These are phyloP conservation scores for Diaporthe nobilis DNA, from an alignment of 2,329 filamentous ascomycete genomes.

Conservation along the genomic window DNA sequence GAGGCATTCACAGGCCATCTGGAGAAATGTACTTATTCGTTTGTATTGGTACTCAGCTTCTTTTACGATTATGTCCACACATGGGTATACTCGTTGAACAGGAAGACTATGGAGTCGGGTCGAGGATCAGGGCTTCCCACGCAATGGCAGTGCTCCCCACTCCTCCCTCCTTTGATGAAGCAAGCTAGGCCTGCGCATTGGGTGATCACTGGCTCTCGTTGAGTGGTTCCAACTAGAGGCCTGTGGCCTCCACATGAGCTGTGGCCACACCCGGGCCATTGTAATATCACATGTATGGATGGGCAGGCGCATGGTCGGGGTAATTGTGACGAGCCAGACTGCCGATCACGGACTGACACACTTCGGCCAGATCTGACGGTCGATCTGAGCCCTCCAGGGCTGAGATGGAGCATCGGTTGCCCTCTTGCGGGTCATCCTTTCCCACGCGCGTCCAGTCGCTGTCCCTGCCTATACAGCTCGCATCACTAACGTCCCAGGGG, in stretches of 20 bases:
- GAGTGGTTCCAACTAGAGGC: background rate
- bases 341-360: background rate
- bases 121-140: background rate
- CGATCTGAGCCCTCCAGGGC: constrained; percentile 21
- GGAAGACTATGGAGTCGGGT: background rate
- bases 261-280: background rate
- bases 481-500: constrained; percentile 10
- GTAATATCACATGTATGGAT: background rate
- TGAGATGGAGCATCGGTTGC: background rate
- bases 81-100: background rate
- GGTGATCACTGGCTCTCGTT: background rate
- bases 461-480: constrained; percentile 16
- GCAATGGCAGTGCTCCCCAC: background rate
- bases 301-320: background rate
- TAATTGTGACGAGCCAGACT: background rate
- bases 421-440: background rate
- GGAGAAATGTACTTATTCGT: constrained; percentile 5
- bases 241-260: background rate
- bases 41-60: constrained; percentile 1
- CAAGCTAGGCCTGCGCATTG: background rate
- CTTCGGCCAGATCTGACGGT: constrained; percentile 16
- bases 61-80: background rate
- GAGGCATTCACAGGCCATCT: constrained; percentile 32
- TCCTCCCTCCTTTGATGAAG: background rate
- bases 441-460: background rate